Conservation (phyloP, 2,329 filamentous ascomycete genomes). For the Claviceps quebecensis region DNA sequence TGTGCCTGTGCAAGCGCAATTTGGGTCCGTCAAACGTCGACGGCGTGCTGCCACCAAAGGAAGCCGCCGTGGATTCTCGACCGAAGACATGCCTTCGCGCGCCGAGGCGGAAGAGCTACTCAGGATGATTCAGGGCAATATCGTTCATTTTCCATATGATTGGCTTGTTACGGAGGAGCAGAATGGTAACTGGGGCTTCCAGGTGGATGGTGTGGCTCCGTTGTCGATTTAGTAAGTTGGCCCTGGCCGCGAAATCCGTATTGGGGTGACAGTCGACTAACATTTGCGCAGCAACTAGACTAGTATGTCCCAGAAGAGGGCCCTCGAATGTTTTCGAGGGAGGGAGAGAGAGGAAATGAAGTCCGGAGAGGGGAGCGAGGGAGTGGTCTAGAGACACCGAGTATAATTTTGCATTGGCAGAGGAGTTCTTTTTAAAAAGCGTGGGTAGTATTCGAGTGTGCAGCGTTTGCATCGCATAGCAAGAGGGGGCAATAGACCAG, state of each 20-base stretch:
- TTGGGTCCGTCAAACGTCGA: constrained; percentile 43
- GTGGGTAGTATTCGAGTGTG: too few species aligned
- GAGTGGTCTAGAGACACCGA: constrained; percentile 9
- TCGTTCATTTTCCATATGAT: constrained; percentile 90
- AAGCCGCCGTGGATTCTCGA: constrained; percentile 48
- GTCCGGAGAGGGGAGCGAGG: background rate
- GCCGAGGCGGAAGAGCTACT: constrained; percentile 72
- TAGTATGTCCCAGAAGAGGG: too few species aligned
- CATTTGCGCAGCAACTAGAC: constrained; percentile 1
- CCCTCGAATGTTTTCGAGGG: too few species aligned
- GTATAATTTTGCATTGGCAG: constrained; percentile 15
- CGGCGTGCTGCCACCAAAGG: constrained; percentile 57
- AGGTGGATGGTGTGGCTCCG: constrained; percentile 88
- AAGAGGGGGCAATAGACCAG: background rate
- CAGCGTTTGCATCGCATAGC: background rate
- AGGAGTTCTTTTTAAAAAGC: background rate
- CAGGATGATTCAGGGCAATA: constrained; percentile 67
- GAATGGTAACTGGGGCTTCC: constrained; percentile 92
- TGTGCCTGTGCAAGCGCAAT: constrained; percentile 17
- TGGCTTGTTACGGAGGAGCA: constrained; percentile 87
- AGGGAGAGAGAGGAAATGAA: too few species aligned
- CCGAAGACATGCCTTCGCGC: constrained; percentile 63
- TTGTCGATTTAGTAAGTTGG: constrained; percentile 84
- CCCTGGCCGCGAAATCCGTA: too few species aligned
- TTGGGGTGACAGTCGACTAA: background rate